phyloP scores from a whole-genome alignment of 1,284 basidiomycete species.

The Puccinia hordei region DNA sequence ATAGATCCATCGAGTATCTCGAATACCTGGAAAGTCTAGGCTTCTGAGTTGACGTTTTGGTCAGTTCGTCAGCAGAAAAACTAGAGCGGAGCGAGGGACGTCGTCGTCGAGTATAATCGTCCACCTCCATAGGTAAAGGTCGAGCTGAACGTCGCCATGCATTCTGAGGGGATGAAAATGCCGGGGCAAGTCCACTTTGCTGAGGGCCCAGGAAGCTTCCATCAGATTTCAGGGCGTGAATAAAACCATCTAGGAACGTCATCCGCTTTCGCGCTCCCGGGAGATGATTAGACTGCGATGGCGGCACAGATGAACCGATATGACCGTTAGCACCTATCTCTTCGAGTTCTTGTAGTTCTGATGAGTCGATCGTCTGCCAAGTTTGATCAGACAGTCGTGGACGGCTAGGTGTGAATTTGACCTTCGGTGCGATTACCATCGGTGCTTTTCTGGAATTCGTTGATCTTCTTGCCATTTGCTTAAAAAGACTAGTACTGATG shows the following conservation, averaged over 20 bases:
- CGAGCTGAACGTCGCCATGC: slow-evolving; percentile 21
- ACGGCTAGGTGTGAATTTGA: neutral
- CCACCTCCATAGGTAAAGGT: neutral
- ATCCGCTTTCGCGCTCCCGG: neutral
- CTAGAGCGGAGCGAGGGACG: neutral
- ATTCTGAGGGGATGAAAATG: slow-evolving; percentile 14
- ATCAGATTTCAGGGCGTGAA: slow-evolving; percentile 43
- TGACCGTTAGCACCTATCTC: neutral
- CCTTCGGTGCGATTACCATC: neutral
- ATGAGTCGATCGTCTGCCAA: slow-evolving; percentile 5
- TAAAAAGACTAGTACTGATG: slow-evolving; percentile 19
- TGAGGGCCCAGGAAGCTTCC: slow-evolving; percentile 28
- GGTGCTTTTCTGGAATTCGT: slow-evolving; percentile 9
- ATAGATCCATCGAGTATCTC: slow-evolving; percentile 12
- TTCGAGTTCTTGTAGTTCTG: neutral
- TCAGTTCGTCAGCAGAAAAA: slow-evolving; percentile 5
- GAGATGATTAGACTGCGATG: neutral
- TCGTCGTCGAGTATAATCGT: neutral
- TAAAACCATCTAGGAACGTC: slow-evolving; percentile 42
- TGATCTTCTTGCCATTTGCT: slow-evolving; percentile 24
- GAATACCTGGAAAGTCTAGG: neutral
- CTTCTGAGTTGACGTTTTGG: neutral
- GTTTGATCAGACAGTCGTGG: slow-evolving; percentile 6
- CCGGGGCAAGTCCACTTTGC: slow-evolving; percentile 7
- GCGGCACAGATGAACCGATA: slow-evolving; percentile 1